These are phyloP conservation scores for Melaleuca alternifolia DNA, from an alignment of 345 rosid genomes.

Conservation along the genomic window DNA sequence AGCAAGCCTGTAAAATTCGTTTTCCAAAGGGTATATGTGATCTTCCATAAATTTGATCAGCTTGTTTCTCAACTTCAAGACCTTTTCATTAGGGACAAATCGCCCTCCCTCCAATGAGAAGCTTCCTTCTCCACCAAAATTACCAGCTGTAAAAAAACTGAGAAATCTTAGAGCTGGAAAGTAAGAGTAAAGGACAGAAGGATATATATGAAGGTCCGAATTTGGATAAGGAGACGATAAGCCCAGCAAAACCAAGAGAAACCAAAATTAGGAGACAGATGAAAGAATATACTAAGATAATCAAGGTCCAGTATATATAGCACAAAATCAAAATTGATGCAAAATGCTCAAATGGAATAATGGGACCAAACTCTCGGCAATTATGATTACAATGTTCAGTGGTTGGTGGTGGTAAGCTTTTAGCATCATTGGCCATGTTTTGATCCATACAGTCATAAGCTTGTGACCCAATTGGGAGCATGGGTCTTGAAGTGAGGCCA, in stretches of 20 bases:
- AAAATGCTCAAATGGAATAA: neutral
- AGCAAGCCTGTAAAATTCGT: slow-evolving; percentile 66
- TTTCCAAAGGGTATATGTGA: slow-evolving; percentile 76
- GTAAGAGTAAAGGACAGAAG: neutral
- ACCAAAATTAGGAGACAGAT: neutral
- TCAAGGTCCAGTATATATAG: neutral
- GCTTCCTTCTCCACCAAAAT: slow-evolving; percentile 16
- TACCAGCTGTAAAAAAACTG: neutral
- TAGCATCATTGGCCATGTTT: neutral
- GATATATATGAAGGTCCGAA: neutral
- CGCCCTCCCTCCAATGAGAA: slow-evolving; percentile 48
- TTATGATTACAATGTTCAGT: neutral
- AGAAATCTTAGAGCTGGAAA: neutral
- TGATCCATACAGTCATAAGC: neutral
- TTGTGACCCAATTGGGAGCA: neutral
- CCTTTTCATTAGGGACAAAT: slow-evolving; percentile 59
- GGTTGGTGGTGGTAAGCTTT: neutral
- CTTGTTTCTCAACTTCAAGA: slow-evolving; percentile 49
- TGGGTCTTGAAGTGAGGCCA: neutral
- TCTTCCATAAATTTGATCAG: slow-evolving; percentile 87
- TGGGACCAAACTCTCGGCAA: neutral
- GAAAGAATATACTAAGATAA: neutral
- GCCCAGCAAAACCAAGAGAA: neutral
- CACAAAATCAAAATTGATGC: neutral
- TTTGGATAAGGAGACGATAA: neutral